Evolutionary conservation across 345 rosid genomes (phyloP).

Genomic region (Dovyalis caffra): DNA sequence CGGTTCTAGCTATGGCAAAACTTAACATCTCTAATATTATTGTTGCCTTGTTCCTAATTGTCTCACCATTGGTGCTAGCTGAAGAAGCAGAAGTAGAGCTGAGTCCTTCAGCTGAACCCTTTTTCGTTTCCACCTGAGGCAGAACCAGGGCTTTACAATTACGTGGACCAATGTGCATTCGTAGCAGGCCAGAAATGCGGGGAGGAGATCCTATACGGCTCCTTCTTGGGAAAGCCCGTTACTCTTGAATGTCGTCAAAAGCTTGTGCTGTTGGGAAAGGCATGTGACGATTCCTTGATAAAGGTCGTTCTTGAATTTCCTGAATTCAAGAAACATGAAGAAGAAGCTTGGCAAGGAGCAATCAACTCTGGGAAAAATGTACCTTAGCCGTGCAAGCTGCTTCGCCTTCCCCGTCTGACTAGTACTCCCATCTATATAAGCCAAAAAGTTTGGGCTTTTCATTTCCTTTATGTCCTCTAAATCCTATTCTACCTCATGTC

Average conservation of each 20-base stretch:
- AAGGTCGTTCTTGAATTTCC: not conserved
- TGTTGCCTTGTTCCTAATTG: not conserved
- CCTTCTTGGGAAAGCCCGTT: not conserved
- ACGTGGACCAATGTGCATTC: not conserved
- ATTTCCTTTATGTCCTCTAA: too few relatives aligned
- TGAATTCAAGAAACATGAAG: not conserved
- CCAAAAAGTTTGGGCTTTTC: too few relatives aligned
- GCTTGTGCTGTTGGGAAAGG: not conserved
- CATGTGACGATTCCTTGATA: not conserved
- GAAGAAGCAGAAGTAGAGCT: not conserved
- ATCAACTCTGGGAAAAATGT: not conserved
- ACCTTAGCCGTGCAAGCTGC: not conserved
- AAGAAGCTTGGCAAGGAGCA: not conserved
- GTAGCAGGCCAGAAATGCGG: not conserved
- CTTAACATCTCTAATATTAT: not conserved
- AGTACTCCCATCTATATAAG: too few relatives aligned
- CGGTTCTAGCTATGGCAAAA: not conserved
- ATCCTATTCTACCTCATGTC: too few relatives aligned
- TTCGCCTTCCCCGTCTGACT: not conserved
- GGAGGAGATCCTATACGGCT: not conserved
- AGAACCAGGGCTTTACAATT: not conserved
- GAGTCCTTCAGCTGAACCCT: not conserved
- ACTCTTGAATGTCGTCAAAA: not conserved
- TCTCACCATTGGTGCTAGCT: not conserved
- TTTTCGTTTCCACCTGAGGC: not conserved